Evolutionary conservation across 371 early-diverging fungal species (phyloP).

Genomic region (Lichtheimia ornata): DNA sequence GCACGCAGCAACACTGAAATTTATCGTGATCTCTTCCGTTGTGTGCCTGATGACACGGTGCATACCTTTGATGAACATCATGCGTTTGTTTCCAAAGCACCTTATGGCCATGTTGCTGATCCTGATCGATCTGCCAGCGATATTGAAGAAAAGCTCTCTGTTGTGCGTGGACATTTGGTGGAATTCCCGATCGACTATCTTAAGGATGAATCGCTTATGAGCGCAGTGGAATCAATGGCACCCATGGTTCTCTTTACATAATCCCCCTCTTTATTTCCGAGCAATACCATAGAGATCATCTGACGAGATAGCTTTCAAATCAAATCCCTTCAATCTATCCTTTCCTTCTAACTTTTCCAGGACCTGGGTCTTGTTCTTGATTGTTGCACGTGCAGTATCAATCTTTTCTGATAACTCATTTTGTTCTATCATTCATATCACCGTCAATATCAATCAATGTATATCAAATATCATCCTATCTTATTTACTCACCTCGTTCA

Average conservation of each 20-base stretch:
- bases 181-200: conserved; percentile 79
- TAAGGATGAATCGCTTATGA: conserved; percentile 68
- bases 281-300: conserved; percentile 40
- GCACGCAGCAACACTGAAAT: conserved; percentile 70
- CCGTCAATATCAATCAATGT: too few relatives aligned
- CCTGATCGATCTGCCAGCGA: conserved; percentile 31
- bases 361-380: conserved; percentile 45
- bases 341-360: conserved; percentile 53
- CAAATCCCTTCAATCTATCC: conserved; percentile 46
- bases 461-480: too few relatives aligned
- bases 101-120: conserved; percentile 62
- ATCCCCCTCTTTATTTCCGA: background rate
- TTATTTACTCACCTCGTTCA: conserved; percentile 36
- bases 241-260: conserved; percentile 66
- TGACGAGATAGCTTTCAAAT: conserved; percentile 38
- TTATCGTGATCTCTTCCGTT: conserved; percentile 82
- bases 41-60: conserved; percentile 84
- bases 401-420: conserved; percentile 43
- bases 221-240: conserved; percentile 50
- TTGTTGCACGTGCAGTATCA: conserved; percentile 34
- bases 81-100: conserved; percentile 55
- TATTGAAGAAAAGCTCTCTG: conserved; percentile 40
- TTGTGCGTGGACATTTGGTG: conserved; percentile 68
- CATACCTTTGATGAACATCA: conserved; percentile 63
- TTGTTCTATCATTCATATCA: conserved; percentile 38